phyloP scores from a whole-genome alignment of 2,329 filamentous ascomycete species.

The Talaromyces piceae region DNA sequence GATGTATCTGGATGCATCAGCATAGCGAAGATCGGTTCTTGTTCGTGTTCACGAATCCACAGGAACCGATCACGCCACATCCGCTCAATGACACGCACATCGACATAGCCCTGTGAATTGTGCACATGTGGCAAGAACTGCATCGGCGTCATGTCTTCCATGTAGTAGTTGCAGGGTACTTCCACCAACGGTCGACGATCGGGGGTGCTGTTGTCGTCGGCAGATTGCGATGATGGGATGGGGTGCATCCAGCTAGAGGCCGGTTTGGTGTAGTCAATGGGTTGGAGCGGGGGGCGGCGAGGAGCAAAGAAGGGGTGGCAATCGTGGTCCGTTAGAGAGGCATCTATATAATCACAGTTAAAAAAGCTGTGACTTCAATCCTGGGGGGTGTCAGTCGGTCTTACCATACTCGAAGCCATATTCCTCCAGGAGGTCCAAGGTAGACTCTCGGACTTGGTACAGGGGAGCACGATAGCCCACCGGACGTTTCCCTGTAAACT shows the following conservation, averaged over 20 bases:
- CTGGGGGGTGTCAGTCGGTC: background rate
- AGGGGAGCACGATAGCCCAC: slow-evolving; percentile 31
- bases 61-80: slow-evolving; percentile 56
- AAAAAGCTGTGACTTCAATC: background rate
- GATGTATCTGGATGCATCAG: slow-evolving; percentile 53
- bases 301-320: slow-evolving; percentile 36
- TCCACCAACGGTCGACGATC: slow-evolving; percentile 30
- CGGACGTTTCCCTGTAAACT: slow-evolving; percentile 65
- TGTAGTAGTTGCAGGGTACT: slow-evolving; percentile 40
- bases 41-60: slow-evolving; percentile 41
- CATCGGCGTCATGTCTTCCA: slow-evolving; percentile 41
- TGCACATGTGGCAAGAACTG: slow-evolving; percentile 37
- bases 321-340: slow-evolving; percentile 37
- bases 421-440: slow-evolving; percentile 34
- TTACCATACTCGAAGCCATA: slow-evolving; percentile 36
- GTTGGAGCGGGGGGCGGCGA: slow-evolving; percentile 26
- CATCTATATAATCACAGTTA: slow-evolving; percentile 20
- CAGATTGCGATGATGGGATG: slow-evolving; percentile 15
- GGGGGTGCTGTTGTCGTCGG: background rate
- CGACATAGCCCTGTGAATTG: slow-evolving; percentile 53
- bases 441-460: slow-evolving; percentile 33
- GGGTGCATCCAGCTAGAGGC: slow-evolving; percentile 41
- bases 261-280: slow-evolving; percentile 36
- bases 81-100: slow-evolving; percentile 49
- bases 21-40: slow-evolving; percentile 42